Evolutionary conservation across 202 grass and related monocot genomes (phyloP).

Genomic region (Carex sylvatica): DNA sequence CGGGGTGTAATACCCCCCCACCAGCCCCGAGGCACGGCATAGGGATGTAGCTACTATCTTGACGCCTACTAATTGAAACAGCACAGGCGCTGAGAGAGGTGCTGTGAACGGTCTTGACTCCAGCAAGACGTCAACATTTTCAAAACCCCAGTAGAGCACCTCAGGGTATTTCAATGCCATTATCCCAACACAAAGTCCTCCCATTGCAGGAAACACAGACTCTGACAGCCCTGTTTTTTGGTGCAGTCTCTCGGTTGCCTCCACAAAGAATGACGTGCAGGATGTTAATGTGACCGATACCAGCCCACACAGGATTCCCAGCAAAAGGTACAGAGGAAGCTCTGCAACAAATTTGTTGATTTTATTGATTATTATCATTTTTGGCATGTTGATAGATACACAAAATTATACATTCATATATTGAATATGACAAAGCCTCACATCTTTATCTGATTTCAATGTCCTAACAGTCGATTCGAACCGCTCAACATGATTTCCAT

Average conservation of each 20-base stretch:
- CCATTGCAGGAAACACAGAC: slow-evolving; percentile 63
- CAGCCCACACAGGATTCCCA: slow-evolving; percentile 77
- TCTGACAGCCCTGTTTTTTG: slow-evolving; percentile 51
- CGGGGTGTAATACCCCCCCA: slow-evolving; percentile 93
- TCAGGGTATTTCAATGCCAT: slow-evolving; percentile 85
- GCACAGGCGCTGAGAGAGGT: slow-evolving; percentile 53
- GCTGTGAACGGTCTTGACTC: slow-evolving; percentile 76
- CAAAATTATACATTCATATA: background rate
- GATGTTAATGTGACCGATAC: slow-evolving; percentile 69
- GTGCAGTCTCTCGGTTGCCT: slow-evolving; percentile 54
- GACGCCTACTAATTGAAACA: slow-evolving; percentile 79
- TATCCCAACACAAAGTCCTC: slow-evolving; percentile 81
- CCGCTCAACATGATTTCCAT: no score
- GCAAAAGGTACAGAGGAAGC: slow-evolving; percentile 91
- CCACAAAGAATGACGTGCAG: slow-evolving; percentile 65
- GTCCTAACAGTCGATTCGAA: no score
- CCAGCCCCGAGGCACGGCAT: slow-evolving; percentile 76
- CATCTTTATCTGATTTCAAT: no score
- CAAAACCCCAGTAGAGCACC: slow-evolving; percentile 94
- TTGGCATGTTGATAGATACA: background rate
- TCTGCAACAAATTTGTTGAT: slow-evolving; percentile 80
- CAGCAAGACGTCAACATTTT: slow-evolving; percentile 89
- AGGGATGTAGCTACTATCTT: slow-evolving; percentile 82
- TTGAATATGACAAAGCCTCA: background rate
- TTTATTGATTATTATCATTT: slow-evolving; percentile 40